Conservation (phyloP, 2,329 filamentous ascomycete genomes). For the Zasmidium citrigriseum region DNA sequence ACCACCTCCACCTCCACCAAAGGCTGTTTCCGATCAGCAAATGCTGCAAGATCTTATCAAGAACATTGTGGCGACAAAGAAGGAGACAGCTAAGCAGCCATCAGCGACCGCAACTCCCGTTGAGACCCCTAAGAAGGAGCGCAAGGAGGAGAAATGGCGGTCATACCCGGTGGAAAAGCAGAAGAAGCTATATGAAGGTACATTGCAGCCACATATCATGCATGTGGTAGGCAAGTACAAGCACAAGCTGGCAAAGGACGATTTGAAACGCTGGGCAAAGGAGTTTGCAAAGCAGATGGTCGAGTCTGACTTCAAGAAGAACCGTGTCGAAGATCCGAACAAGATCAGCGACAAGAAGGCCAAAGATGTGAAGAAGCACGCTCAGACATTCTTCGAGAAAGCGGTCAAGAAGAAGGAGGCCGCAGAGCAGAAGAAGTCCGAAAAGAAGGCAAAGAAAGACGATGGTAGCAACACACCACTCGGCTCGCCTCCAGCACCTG, state of each 20-base stretch:
- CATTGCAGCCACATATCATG: constrained; percentile 81
- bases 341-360: constrained; percentile 75
- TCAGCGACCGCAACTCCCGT: constrained; percentile 67
- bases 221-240: constrained; percentile 84
- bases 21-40: constrained; percentile 71
- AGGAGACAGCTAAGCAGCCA: constrained; percentile 58
- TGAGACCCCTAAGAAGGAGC: constrained; percentile 54
- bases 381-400: constrained; percentile 83
- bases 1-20: constrained; percentile 59
- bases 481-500: constrained; percentile 29
- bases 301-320: constrained; percentile 86
- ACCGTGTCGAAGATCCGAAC: constrained; percentile 79
- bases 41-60: constrained; percentile 74
- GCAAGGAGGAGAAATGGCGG: constrained; percentile 71
- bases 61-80: constrained; percentile 65
- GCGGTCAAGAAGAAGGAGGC: constrained; percentile 74
- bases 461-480: constrained; percentile 27
- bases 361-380: constrained; percentile 79
- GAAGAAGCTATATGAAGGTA: constrained; percentile 93
- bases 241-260: constrained; percentile 81
- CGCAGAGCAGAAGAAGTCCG: constrained; percentile 65
- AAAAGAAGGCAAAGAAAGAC: constrained; percentile 41
- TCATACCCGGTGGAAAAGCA: constrained; percentile 76
- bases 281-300: constrained; percentile 80
- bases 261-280: constrained; percentile 65